These are phyloP conservation scores for Trichoderma simmonsii DNA, from an alignment of 2,329 filamentous ascomycete species.

Conservation along the genomic window DNA sequence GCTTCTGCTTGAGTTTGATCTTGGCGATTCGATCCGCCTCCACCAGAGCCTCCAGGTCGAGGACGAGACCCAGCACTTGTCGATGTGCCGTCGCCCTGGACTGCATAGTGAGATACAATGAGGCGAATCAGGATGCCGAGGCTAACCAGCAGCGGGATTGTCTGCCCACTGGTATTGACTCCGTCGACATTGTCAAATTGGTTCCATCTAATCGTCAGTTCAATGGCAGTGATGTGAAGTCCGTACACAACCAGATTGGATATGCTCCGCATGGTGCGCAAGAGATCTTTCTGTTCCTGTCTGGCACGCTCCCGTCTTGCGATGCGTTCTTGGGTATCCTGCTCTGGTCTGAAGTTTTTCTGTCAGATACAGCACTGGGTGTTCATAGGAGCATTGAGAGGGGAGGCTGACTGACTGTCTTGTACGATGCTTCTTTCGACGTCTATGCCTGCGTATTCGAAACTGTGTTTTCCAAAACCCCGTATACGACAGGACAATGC, in stretches of 20 bases:
- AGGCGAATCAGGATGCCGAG: constrained; percentile 29
- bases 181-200: constrained; percentile 25
- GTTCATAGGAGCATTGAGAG: neutral
- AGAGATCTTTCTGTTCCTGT: constrained; percentile 23
- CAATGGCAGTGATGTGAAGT: constrained; percentile 32
- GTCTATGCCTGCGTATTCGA: constrained; percentile 16
- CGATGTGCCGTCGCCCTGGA: neutral
- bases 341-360: constrained; percentile 17
- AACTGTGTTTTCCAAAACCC: constrained; percentile 1
- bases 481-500: constrained; percentile 7
- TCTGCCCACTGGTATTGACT: constrained; percentile 30
- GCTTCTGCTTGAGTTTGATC: neutral
- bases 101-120: constrained; percentile 25
- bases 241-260: constrained; percentile 29
- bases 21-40: neutral
- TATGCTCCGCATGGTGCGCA: constrained; percentile 25
- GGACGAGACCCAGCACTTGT: neutral
- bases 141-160: constrained; percentile 33
- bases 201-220: constrained; percentile 36
- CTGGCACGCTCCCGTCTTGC: constrained; percentile 4
- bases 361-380: neutral
- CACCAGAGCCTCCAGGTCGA: neutral
- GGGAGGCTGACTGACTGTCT: neutral
- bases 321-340: neutral
- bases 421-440: constrained; percentile 22